Base-by-base conservation (phyloP, 2,329 filamentous ascomycete genomes). In the Monascus ruber region DNA sequence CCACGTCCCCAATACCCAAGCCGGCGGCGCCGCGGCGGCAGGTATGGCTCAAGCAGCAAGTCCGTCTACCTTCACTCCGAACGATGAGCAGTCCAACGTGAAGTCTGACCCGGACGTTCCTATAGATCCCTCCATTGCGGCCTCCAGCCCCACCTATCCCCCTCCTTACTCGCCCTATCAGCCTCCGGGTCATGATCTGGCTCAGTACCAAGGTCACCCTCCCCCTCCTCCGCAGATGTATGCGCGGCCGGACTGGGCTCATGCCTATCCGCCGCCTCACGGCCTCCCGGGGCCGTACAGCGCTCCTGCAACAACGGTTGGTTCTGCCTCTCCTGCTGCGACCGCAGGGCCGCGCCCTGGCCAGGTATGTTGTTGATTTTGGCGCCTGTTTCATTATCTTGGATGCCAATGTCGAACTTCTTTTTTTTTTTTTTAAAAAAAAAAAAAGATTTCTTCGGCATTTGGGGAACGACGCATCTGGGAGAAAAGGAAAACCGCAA, bases 31-130 rank as follows among this genome's bases (percentile, higher is more conserved):
- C 69, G 17, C 17, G 17, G 17, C 17, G 17, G 83, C 79, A 79
- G 83, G 81, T 81, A 95, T 95, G 88, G 86, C 88, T 79, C 87
- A 94, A 85, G 79, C 86, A 82, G 85, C 85, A 83, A 94, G 88
- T 94, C 85, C 85, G 87, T 94, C 85, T 70, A 77, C 85, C 75
- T 76, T 51, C 47, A 56, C 83, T 79, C 73, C 85, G 72, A 76
- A 80, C 76, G 83, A 87, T 85, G 83, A 73, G 64, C 73, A 76
- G 65, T 55, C 61, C 56, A 63, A 56, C 53, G 76, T 81, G 70
- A 88, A 86, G 69, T 93, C 88, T 94, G 85, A 94, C 86, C 77
- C 76, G 77, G 82, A 86, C 80, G 79, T 93, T 73, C 86, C 86
- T 82, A 88, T 94, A 95, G 89, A 95, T 93, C 87, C 88, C 59